Conservation (phyloP, 768 basidiomycete genomes). For the Lentinula edodes region DNA sequence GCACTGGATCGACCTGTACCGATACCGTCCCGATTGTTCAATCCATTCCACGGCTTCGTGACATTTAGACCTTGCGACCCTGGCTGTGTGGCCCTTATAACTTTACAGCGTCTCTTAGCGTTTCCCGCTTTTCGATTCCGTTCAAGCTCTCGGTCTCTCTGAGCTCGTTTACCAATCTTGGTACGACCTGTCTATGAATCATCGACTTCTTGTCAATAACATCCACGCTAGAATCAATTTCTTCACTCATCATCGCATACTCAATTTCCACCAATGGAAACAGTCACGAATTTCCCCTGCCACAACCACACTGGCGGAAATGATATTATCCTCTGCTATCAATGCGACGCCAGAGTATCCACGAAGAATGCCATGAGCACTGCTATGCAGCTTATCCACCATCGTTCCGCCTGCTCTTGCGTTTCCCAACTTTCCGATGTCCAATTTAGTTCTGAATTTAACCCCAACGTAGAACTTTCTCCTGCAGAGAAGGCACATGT, state of each 20-base stretch:
- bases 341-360: neutral
- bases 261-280: neutral
- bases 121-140: no score
- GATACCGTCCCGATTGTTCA: neutral
- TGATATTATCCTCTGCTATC: constrained; percentile 1
- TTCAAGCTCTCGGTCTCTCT: no score
- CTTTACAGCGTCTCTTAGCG: no score
- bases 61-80: neutral
- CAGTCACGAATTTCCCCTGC: neutral
- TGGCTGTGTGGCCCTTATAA: neutral
- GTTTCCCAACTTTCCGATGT: neutral
- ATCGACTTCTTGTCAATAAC: no score
- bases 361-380: constrained; percentile 1
- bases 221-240: no score
- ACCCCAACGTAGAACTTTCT: neutral
- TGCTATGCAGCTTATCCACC: neutral
- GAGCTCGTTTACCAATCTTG: no score
- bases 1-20: neutral
- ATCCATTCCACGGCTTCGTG: neutral
- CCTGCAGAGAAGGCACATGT: neutral
- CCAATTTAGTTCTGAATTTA: neutral
- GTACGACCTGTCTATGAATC: no score
- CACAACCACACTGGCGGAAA: neutral
- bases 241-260: no score
- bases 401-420: neutral